These are phyloP conservation scores for Hypoxylon sp. DNA, from an alignment of 2,329 filamentous ascomycete genomes.

Conservation along the genomic window DNA sequence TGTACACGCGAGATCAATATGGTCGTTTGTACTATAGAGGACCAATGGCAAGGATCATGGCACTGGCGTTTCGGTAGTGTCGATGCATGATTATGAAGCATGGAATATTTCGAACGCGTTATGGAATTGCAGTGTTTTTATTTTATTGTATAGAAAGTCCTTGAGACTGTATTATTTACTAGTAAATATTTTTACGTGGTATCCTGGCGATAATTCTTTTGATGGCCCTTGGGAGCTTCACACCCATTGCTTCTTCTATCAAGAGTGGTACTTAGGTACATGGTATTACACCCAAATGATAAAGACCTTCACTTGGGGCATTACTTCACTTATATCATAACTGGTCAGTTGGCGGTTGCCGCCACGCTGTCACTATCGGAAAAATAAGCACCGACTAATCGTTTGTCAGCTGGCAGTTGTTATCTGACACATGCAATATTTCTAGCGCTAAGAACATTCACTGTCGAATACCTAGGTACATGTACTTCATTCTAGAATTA, in stretches of 20 bases:
- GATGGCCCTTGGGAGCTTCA: too few species aligned
- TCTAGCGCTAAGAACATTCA: constrained; percentile 11
- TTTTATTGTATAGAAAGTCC: constrained; percentile 41
- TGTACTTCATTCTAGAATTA: not conserved
- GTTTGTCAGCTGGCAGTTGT: constrained; percentile 29
- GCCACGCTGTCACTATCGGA: constrained; percentile 45
- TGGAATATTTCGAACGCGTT: constrained; percentile 35
- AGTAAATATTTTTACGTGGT: constrained; percentile 13
- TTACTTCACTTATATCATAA: too few species aligned
- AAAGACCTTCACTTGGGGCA: too few species aligned
- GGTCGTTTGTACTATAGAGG: constrained; percentile 42
- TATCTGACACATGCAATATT: constrained; percentile 26
- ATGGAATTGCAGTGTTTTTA: constrained; percentile 28
- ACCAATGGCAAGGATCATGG: constrained; percentile 40
- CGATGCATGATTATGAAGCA: constrained; percentile 42
- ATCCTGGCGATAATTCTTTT: constrained; percentile 11
- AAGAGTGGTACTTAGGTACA: too few species aligned
- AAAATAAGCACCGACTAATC: constrained; percentile 35
- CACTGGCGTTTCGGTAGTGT: constrained; percentile 41
- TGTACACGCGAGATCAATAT: constrained; percentile 25
- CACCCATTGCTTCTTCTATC: too few species aligned
- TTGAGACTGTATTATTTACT: constrained; percentile 25
- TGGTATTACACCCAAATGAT: too few species aligned
- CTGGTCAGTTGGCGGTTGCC: constrained; percentile 14
- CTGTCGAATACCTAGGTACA: not conserved